Percentiles rank a stretch among this genome's conserved stretches.
These are phyloP conservation scores for Fusarium napiforme DNA, from an alignment of 2,329 filamentous ascomycete genomes.

Conservation along the genomic window DNA sequence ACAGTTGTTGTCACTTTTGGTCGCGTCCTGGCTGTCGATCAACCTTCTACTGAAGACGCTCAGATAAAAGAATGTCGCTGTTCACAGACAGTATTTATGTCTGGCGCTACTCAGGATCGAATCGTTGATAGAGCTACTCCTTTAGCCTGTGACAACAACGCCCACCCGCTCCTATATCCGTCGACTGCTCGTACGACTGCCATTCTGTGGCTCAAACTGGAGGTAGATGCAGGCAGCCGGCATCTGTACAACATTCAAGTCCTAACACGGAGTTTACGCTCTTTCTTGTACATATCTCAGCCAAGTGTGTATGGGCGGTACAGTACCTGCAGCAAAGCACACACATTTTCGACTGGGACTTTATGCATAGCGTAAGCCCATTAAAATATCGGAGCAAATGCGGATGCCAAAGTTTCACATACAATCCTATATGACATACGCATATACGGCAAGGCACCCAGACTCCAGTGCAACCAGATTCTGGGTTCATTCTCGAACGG, in stretches of 20 bases:
- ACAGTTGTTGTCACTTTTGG: slow-evolving; percentile 6
- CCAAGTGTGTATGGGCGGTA: slow-evolving; percentile 26
- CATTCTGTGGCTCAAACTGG: slow-evolving; percentile 29
- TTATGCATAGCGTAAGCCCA: slow-evolving; percentile 15
- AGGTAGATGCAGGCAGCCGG: slow-evolving; percentile 28
- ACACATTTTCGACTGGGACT: slow-evolving; percentile 27
- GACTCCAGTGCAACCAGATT: background rate
- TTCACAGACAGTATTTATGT: background rate
- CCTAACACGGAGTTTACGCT: slow-evolving; percentile 21
- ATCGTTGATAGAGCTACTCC: slow-evolving; percentile 29
- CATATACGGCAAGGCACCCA: slow-evolving; percentile 1
- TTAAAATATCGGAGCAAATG: slow-evolving; percentile 2
- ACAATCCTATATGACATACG: background rate
- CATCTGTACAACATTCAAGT: slow-evolving; percentile 18
- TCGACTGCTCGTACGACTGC: slow-evolving; percentile 36
- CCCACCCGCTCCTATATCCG: slow-evolving; percentile 28
- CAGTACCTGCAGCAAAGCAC: slow-evolving; percentile 43
- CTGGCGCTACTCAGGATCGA: background rate
- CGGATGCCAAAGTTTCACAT: slow-evolving; percentile 9
- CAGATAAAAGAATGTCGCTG: background rate
- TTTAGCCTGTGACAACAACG: slow-evolving; percentile 14
- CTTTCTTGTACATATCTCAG: background rate
- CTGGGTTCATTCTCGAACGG: background rate
- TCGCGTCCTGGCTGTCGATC: slow-evolving; percentile 31
- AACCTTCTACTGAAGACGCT: slow-evolving; percentile 11